Evolutionary conservation across 2,329 filamentous ascomycete genomes (phyloP), one percentile per base, ranked within the genome.

Genomic region (Cercospora berteroae): DNA sequence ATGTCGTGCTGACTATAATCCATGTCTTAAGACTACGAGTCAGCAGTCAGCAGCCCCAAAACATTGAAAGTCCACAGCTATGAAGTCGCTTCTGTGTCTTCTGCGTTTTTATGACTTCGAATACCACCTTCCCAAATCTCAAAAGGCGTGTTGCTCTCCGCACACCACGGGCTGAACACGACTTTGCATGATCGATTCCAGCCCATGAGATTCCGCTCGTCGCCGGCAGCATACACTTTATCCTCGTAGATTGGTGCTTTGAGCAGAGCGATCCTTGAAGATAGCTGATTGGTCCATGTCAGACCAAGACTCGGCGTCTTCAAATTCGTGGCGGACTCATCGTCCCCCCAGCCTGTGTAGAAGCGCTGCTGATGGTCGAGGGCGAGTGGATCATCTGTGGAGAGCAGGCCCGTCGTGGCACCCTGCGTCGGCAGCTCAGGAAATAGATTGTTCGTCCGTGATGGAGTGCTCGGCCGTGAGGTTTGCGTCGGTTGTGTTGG

Each of bases 271-370:
- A 98, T 87, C 10, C 94, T 90, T 73, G 89, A 89, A 1, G 92
- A 88, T 59, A 97, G 88, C 81, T 97, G 94, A 31, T 93, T 94
- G 2, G 92, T 89, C 94, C 94, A 98, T 10, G 96, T 90, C 7
- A 97, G 84, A 0, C 94, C 94, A 25, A 98, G 81, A 6, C 91
- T 91, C 0, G 94, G 94, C 0, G 92, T 97, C 80, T 97, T 98
- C 64, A 90, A 80, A 27, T 81, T 79, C 59, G 81, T 78, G 12
- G 80, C 75, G 18, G 65, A 70, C 10, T 65, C 70, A 20, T 81
- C 78, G 77, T 96, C 92, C 23, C 94, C 93, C 94, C 95, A 97
- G 70, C 95, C 94, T 4, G 94, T 96, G 80, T 97, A 96, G 87
- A 94, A 97, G 52, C 91, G 87, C 78, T 97, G 93, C 79, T 98